phyloP scores from a whole-genome alignment of 2,329 filamentous ascomycete genomes.

The Proliferodiscus dingleyae region DNA sequence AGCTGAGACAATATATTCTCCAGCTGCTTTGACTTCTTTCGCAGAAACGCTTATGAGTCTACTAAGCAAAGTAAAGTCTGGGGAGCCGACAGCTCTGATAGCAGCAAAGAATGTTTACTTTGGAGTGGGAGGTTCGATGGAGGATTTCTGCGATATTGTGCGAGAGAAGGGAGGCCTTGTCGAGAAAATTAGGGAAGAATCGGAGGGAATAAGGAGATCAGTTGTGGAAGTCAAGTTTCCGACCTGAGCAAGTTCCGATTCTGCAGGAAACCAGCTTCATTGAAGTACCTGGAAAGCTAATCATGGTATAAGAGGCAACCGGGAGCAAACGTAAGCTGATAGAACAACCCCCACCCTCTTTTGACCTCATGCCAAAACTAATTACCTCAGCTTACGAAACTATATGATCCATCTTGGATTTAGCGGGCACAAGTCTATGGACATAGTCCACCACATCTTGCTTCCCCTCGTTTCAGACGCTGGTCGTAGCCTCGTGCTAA shows the following conservation, averaged over 20 bases:
- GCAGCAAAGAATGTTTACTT: slow-evolving; percentile 80
- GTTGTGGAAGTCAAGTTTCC: slow-evolving; percentile 42
- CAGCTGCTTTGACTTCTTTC: slow-evolving; percentile 64
- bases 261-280: no score
- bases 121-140: slow-evolving; percentile 75
- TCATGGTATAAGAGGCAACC: no score
- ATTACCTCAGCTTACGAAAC: no score
- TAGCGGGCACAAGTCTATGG: neutral
- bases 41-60: slow-evolving; percentile 60
- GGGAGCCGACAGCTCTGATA: slow-evolving; percentile 50
- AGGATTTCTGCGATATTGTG: slow-evolving; percentile 61
- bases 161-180: slow-evolving; percentile 45
- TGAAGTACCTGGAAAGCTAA: no score
- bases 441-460: neutral
- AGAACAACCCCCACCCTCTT: no score
- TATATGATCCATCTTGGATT: no score
- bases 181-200: slow-evolving; percentile 51
- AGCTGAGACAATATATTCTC: slow-evolving; percentile 80
- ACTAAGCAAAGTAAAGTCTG: slow-evolving; percentile 37
- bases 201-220: slow-evolving; percentile 55
- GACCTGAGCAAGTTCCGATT: neutral
- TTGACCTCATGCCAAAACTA: no score
- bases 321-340: neutral
- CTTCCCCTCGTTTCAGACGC: neutral
- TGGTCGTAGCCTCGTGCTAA: slow-evolving; percentile 1